Evolutionary conservation across 106 monocot species (phyloP), one percentile per base, ranked within the genome.

Genomic region (Dioscorea dumetorum): DNA sequence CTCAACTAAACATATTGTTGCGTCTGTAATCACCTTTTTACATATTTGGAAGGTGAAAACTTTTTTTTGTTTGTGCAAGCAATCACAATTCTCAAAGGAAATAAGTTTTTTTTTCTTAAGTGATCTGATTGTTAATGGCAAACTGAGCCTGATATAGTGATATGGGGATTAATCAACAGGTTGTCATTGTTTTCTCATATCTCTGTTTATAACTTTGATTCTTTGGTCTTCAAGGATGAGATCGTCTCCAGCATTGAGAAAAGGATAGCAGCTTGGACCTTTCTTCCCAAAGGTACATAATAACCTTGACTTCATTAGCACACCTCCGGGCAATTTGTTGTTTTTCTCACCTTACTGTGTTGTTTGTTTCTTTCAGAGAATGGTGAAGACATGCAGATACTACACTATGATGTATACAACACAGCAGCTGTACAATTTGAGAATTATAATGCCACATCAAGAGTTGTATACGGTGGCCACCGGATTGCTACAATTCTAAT

Each of bases 261-360:
- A 72, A 87, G 84, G 73, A 82, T 85, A 68, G 74, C 87, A 58
- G 48, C 77, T 33, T 82, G 85, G 88, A 92, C 88, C 15, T 80
- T 92, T 75, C 85, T 92, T 72, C 91, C 88, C 53, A 76, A 78
- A 78, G 88, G 84, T 88, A 73, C 22, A 21, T 11, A 10, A 33
- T 24, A 33, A 49, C 7, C 4, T 34, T 20, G 34, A 9, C 28
- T 13, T 60, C 4, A 41, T 60, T 60, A n/a, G 2, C 22, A 23
- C 60, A 56, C 19, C 16, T 56, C 54, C 16, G 0, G 2, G 60
- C 23, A 60, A 8, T 12, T 24, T n/a, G 23, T 0, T 60, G 60
- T 22, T 22, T 41, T 41, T 6, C 0, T 32, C 34, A 2, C 4
- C 31, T 63, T 63, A 15, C 23, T 63, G 15, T 32, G 32, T 63